phyloP scores from a whole-genome alignment of 345 rosid species.

The Mallotus nudiflorus region DNA sequence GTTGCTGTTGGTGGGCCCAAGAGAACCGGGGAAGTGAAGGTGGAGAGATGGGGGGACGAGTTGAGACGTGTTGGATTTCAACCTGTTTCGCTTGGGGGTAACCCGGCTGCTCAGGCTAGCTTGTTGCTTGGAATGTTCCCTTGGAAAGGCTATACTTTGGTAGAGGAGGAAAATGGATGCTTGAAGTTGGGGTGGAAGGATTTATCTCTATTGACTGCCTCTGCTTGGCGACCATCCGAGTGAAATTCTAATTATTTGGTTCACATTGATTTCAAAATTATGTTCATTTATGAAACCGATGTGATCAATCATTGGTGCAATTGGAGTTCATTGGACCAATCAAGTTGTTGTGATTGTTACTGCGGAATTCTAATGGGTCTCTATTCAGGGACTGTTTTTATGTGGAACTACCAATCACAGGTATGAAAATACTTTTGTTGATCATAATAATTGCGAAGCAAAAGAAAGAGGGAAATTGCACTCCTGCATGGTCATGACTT shows the following conservation, averaged over 20 bases:
- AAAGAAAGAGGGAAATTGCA: background rate
- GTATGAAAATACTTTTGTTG: conserved; percentile 34
- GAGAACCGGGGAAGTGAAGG: conserved; percentile 72
- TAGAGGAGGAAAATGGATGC: conserved; percentile 78
- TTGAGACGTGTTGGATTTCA: conserved; percentile 62
- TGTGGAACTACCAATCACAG: conserved; percentile 74
- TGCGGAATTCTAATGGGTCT: conserved; percentile 51
- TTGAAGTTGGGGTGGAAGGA: conserved; percentile 96
- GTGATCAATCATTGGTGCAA: background rate
- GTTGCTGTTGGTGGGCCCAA: conserved; percentile 77
- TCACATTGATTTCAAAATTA: background rate
- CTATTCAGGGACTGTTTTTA: conserved; percentile 52
- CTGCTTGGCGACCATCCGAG: conserved; percentile 84
- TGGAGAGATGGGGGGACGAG: conserved; percentile 82
- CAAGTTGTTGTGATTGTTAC: conserved; percentile 11
- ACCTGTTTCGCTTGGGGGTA: conserved; percentile 77
- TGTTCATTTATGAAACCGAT: background rate
- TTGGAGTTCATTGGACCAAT: background rate
- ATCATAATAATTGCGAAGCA: background rate
- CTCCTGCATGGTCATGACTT: background rate
- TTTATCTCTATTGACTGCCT: conserved; percentile 83
- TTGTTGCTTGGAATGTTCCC: conserved; percentile 88
- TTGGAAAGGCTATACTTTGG: conserved; percentile 88
- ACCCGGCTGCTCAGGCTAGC: conserved; percentile 87
- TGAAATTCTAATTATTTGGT: conserved; percentile 18